phyloP scores from a whole-genome alignment of 140 eudicot species.

The Senecio squalidus region DNA sequence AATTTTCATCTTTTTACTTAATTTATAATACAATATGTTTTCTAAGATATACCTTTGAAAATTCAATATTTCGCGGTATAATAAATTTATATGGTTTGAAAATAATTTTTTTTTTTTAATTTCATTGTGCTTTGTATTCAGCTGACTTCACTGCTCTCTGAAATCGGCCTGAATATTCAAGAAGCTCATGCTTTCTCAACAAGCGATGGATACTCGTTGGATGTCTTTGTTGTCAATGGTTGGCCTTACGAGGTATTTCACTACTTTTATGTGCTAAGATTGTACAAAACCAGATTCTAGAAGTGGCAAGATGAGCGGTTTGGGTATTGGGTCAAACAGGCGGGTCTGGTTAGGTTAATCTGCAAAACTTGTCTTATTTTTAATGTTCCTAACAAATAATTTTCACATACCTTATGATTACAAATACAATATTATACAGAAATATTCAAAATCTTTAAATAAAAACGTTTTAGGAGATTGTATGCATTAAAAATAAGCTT shows the following conservation, averaged over 20 bases:
- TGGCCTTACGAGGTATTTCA: conserved; percentile 65
- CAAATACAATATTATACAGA: no score
- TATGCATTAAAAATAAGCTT: no score
- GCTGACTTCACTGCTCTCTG: conserved; percentile 27
- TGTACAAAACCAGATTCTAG: not conserved
- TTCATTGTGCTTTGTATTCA: conserved; percentile 11
- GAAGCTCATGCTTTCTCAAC: conserved; percentile 97
- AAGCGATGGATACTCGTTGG: conserved; percentile 78
- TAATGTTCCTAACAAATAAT: no score
- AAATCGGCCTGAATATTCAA: conserved; percentile 57
- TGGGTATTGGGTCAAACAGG: no score
- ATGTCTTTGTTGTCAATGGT: conserved; percentile 82
- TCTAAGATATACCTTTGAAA: conserved; percentile 1
- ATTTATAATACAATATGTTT: not conserved
- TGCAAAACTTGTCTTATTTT: no score
- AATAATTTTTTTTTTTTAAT: not conserved
- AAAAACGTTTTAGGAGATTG: no score
- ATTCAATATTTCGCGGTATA: not conserved
- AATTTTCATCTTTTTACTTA: conserved; percentile 1
- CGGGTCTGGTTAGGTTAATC: no score
- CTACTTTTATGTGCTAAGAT: not conserved
- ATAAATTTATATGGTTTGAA: conserved; percentile 14
- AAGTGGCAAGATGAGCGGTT: no score
- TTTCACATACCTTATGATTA: no score
- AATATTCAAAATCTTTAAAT: no score